Evolutionary conservation across 371 early-diverging fungal species (phyloP).

Genomic region (Mucor sp.): DNA sequence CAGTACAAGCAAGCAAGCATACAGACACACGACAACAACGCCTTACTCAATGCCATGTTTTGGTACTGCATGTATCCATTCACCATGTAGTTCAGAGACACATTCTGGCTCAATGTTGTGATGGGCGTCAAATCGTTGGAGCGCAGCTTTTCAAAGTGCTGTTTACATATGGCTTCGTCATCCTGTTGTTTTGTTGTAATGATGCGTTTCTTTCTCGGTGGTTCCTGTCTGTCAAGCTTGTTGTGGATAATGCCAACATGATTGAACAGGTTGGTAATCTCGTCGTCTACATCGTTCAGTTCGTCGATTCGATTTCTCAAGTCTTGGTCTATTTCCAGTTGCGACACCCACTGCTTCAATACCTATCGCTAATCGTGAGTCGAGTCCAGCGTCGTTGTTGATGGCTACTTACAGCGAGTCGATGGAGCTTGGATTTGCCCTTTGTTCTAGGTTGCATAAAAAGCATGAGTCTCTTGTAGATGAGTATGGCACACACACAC

Average conservation of each 20-base stretch:
- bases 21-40: background rate
- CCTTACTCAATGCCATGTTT: slow-evolving; percentile 7
- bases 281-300: slow-evolving; percentile 17
- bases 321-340: background rate
- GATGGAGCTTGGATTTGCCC: background rate
- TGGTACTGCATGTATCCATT: slow-evolving; percentile 13
- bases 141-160: background rate
- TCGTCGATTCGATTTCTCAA: slow-evolving; percentile 1
- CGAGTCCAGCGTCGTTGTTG: background rate
- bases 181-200: background rate
- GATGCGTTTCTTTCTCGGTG: slow-evolving; percentile 1
- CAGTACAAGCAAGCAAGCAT: background rate
- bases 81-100: background rate
- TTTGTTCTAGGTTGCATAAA: slow-evolving; percentile 1
- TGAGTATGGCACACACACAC: background rate
- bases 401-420: slow-evolving; percentile 1
- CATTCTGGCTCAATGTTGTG: background rate
- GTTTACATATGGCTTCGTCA: background rate
- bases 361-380: background rate
- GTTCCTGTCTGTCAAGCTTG: background rate
- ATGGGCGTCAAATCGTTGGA: background rate
- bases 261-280: slow-evolving; percentile 10
- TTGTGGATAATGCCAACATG: background rate
- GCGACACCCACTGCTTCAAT: slow-evolving; percentile 13
- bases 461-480: background rate